Conservation (phyloP, 2,329 filamentous ascomycete species). For the Hyphodiscus sp. region DNA sequence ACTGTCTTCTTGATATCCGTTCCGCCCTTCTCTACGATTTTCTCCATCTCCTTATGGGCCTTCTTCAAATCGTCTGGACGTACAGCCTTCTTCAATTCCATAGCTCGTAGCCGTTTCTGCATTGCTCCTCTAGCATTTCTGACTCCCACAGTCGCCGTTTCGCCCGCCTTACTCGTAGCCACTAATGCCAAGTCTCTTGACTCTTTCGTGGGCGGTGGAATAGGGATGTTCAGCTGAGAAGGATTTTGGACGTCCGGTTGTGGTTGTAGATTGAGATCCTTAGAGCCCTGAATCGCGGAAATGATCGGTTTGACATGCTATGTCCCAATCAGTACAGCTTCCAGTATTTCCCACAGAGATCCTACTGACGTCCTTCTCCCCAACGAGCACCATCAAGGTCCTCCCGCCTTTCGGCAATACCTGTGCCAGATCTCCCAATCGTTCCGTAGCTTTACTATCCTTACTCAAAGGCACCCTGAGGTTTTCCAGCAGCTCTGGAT, state of each 20-base stretch:
- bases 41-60: conserved; percentile 34
- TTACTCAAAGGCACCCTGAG: conserved; percentile 54
- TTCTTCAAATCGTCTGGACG: conserved; percentile 34
- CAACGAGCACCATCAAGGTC: conserved; percentile 53
- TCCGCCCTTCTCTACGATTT: conserved; percentile 30
- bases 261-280: conserved; percentile 42
- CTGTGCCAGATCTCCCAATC: conserved; percentile 57
- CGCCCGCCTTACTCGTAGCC: conserved; percentile 28
- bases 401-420: conserved; percentile 58
- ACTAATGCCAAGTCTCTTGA: conserved; percentile 35
- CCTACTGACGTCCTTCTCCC: conserved; percentile 51
- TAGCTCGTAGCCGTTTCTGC: conserved; percentile 31
- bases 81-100: conserved; percentile 30
- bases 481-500: conserved; percentile 53
- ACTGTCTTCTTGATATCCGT: conserved; percentile 31
- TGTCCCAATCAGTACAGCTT: conserved; percentile 2
- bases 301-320: conserved; percentile 49
- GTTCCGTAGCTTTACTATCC: conserved; percentile 42
- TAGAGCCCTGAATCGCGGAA: conserved; percentile 44
- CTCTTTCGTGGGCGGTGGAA: conserved; percentile 52
- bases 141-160: conserved; percentile 25
- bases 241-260: conserved; percentile 41
- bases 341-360: not conserved
- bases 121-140: conserved; percentile 29
- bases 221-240: conserved; percentile 45